A percentile compares a stretch with the other conserved stretches of the same genome.
Evolutionary conservation across 768 basidiomycete genomes (phyloP).

Genomic region (Boletus tylopilopsis): DNA sequence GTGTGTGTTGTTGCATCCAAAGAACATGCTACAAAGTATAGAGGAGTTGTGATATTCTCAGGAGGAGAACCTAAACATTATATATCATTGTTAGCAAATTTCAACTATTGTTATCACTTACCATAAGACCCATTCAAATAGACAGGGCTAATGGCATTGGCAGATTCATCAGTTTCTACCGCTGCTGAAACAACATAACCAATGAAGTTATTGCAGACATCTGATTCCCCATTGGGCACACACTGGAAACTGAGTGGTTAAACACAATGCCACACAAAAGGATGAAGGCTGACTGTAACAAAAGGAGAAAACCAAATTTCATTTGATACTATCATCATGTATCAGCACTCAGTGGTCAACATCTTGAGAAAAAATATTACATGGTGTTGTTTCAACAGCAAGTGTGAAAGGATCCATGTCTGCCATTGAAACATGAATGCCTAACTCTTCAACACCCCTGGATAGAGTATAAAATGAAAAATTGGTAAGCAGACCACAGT

Average conservation of each 20-base stretch:
- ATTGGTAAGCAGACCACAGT: not conserved
- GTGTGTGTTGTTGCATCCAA: not conserved
- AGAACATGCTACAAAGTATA: not conserved
- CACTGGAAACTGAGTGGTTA: not conserved
- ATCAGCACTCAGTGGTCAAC: not conserved
- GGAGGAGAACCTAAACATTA: not conserved
- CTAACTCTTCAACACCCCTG: no score
- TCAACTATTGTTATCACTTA: not conserved
- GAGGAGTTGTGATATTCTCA: not conserved
- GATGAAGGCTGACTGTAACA: no score
- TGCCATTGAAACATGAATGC: not conserved
- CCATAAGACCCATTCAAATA: not conserved
- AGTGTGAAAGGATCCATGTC: not conserved
- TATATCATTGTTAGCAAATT: not conserved
- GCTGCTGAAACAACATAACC: not conserved
- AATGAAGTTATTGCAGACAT: not conserved
- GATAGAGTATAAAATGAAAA: not conserved
- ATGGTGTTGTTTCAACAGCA: accelerated
- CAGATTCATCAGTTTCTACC: not conserved
- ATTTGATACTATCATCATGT: not conserved
- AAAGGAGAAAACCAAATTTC: not conserved
- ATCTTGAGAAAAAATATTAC: not conserved
- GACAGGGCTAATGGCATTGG: not conserved
- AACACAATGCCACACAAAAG: not conserved
- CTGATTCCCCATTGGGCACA: no score